A percentile compares a stretch with the other conserved stretches of the same genome.
Evolutionary conservation across 225 moss, liverwort and hornwort species (phyloP).

Genomic region (Marchantia paleacea): DNA sequence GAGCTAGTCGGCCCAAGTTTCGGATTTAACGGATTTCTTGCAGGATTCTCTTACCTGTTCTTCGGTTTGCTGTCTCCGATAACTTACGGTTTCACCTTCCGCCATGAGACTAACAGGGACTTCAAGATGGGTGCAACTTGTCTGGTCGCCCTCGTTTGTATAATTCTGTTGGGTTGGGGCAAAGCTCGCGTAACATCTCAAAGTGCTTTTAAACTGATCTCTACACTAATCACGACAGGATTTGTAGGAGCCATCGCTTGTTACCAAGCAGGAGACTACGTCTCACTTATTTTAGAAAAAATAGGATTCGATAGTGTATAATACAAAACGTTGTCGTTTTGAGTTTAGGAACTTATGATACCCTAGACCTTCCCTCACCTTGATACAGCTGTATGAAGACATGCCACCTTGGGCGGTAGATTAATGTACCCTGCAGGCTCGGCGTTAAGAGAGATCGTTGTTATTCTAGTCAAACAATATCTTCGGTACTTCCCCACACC

Average conservation of each 20-base stretch:
- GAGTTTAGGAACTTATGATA: not conserved
- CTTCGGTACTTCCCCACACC: too few relatives aligned
- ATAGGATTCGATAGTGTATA: constrained; percentile 47
- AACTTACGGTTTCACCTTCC: constrained; percentile 71
- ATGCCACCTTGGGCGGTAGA: too few relatives aligned
- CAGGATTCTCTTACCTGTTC: constrained; percentile 59
- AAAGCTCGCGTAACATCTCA: constrained; percentile 59
- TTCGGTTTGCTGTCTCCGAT: constrained; percentile 64
- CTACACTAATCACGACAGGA: constrained; percentile 48
- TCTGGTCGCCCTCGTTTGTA: constrained; percentile 41
- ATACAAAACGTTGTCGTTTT: not conserved
- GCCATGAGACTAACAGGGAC: constrained; percentile 38
- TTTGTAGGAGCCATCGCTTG: constrained; percentile 50
- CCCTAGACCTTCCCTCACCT: not conserved
- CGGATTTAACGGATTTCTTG: constrained; percentile 52
- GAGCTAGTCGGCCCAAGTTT: constrained; percentile 58
- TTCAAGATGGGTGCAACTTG: constrained; percentile 69
- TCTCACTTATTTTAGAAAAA: constrained; percentile 43
- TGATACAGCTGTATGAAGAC: not conserved
- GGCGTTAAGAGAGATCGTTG: too few relatives aligned
- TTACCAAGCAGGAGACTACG: constrained; percentile 54
- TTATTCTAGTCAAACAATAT: too few relatives aligned
- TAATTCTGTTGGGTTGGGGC: constrained; percentile 64
- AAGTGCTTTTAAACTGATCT: constrained; percentile 43
- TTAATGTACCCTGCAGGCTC: too few relatives aligned